A percentile compares a stretch with the other conserved stretches of the same genome.
Conservation (phyloP, 441 rosid species). For the Daphne laureola region DNA sequence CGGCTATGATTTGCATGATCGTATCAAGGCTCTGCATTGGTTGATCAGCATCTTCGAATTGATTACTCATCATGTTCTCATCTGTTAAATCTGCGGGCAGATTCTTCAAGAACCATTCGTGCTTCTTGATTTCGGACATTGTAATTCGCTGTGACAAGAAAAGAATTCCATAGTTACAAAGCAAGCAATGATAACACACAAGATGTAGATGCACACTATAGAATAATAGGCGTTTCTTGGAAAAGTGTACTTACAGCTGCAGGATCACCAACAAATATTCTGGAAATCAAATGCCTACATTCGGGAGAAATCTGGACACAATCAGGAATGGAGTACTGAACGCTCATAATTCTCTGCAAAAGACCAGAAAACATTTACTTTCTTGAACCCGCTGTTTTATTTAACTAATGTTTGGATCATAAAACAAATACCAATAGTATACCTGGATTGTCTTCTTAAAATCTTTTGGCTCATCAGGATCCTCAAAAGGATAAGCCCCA, state of each 20-base stretch:
- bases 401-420: background rate
- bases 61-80: conserved; percentile 35
- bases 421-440: background rate
- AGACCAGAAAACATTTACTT: background rate
- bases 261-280: conserved; percentile 61
- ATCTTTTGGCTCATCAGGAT: conserved; percentile 88
- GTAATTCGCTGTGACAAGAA: conserved; percentile 44
- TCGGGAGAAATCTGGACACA: conserved; percentile 41
- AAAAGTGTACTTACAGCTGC: conserved; percentile 27
- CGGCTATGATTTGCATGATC: conserved; percentile 61
- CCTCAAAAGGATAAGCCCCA: conserved; percentile 71
- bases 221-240: background rate
- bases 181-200: background rate
- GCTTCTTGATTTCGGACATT: conserved; percentile 52
- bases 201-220: too few relatives aligned
- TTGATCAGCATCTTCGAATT: conserved; percentile 50
- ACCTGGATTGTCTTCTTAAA: conserved; percentile 61
- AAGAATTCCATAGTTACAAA: background rate
- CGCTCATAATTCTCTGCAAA: conserved; percentile 49
- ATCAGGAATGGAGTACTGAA: conserved; percentile 58
- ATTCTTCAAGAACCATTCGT: conserved; percentile 56
- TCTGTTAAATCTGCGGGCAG: conserved; percentile 57
- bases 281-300: conserved; percentile 51
- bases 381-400: background rate
- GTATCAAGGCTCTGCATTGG: conserved; percentile 56